phyloP scores from a whole-genome alignment of 345 rosid species.

The Rhodomyrtus tomentosa region DNA sequence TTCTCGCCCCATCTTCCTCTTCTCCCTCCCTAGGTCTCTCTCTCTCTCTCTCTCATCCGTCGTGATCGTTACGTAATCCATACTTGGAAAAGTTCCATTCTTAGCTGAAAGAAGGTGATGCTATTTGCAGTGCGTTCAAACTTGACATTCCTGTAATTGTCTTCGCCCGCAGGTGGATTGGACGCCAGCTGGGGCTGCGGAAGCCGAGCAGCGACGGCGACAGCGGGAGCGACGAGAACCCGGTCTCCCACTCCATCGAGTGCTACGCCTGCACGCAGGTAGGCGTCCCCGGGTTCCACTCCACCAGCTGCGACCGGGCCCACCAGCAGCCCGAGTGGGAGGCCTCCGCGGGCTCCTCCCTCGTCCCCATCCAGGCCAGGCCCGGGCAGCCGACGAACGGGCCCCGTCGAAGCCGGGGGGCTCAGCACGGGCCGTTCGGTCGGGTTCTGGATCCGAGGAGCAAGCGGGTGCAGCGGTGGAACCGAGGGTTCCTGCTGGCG shows the following conservation, averaged over 20 bases:
- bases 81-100: background rate
- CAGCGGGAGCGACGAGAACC: background rate
- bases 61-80: no score
- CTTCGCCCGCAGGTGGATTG: conserved; percentile 30
- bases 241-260: conserved; percentile 38
- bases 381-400: background rate
- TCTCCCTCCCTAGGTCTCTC: conserved; percentile 24
- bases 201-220: background rate
- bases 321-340: conserved; percentile 90
- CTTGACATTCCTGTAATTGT: background rate
- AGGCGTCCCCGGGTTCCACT: conserved; percentile 87
- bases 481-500: conserved; percentile 56
- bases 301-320: conserved; percentile 87
- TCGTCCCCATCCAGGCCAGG: conserved; percentile 64
- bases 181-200: conserved; percentile 9
- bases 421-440: conserved; percentile 19
- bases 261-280: conserved; percentile 93
- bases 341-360: conserved; percentile 86
- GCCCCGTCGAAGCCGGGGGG: background rate
- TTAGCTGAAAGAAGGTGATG: background rate
- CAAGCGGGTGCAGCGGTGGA: conserved; percentile 61
- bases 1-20: conserved; percentile 10
- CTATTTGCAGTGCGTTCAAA: background rate
- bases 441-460: conserved; percentile 58
- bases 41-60: background rate